Conservation (phyloP, 768 basidiomycete genomes). For the Polyporus arcularius region DNA sequence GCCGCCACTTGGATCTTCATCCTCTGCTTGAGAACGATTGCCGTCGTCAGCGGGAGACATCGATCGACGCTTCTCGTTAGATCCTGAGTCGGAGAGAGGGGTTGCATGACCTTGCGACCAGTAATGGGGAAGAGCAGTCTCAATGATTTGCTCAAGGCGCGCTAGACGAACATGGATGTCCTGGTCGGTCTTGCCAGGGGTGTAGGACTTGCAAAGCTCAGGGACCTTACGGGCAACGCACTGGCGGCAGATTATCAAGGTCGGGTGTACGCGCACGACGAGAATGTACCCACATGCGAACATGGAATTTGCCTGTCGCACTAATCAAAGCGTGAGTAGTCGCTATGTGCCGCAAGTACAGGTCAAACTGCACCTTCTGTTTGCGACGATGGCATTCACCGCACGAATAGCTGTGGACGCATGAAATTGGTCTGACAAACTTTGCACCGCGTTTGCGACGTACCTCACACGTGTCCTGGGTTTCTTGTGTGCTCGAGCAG, state of each 20-base stretch:
- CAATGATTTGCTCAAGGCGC: constrained; percentile 80
- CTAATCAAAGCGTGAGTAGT: constrained; percentile 38
- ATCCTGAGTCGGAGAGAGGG: constrained; percentile 12
- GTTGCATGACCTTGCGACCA: constrained; percentile 45
- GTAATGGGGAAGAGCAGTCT: constrained; percentile 77
- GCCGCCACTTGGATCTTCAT: constrained; percentile 74
- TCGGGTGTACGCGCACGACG: constrained; percentile 1
- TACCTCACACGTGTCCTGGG: constrained; percentile 75
- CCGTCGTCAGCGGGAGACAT: constrained; percentile 65
- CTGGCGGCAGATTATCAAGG: constrained; percentile 36
- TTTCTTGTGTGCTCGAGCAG: constrained; percentile 56
- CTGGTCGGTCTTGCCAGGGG: constrained; percentile 83
- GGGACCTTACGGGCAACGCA: constrained; percentile 86
- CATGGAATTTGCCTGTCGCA: constrained; percentile 87
- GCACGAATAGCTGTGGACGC: constrained; percentile 66
- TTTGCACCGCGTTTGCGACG: constrained; percentile 13
- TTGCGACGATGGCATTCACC: constrained; percentile 88
- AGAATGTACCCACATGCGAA: constrained; percentile 60
- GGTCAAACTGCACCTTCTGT: constrained; percentile 60
- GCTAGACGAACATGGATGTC: constrained; percentile 74
- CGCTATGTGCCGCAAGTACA: not conserved
- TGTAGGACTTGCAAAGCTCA: constrained; percentile 85
- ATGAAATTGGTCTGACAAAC: not conserved
- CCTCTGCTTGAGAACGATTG: constrained; percentile 69
- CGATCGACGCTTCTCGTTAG: constrained; percentile 42